These are phyloP conservation scores for Arthrobotrys pseudoclavata DNA, from an alignment of 2,329 filamentous ascomycete genomes.

Conservation along the genomic window DNA sequence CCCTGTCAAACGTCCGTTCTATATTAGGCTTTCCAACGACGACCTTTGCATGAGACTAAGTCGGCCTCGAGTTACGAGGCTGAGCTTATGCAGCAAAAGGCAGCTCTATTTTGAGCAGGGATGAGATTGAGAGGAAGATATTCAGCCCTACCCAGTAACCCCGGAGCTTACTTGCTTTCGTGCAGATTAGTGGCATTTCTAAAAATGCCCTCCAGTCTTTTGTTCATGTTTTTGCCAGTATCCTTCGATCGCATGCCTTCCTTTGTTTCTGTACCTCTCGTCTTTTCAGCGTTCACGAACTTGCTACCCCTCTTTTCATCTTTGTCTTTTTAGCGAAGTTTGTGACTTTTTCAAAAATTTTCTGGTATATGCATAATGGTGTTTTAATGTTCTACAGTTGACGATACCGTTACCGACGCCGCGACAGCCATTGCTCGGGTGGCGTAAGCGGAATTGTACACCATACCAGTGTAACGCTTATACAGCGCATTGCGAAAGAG, in stretches of 20 bases:
- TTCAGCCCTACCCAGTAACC: slow-evolving; percentile 57
- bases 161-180: slow-evolving; percentile 56
- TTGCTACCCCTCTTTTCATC: slow-evolving; percentile 2
- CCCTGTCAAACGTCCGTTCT: slow-evolving; percentile 52
- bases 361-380: background rate
- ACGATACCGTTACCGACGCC: slow-evolving; percentile 11
- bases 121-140: slow-evolving; percentile 26
- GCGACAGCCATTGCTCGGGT: slow-evolving; percentile 31
- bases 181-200: slow-evolving; percentile 49
- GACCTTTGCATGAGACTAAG: slow-evolving; percentile 31
- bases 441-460: slow-evolving; percentile 30
- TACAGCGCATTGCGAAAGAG: slow-evolving; percentile 10
- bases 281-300: slow-evolving; percentile 6
- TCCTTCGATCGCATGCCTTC: slow-evolving; percentile 10
- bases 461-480: slow-evolving; percentile 12
- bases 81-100: slow-evolving; percentile 54
- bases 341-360: background rate
- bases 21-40: slow-evolving; percentile 55
- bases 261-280: slow-evolving; percentile 24
- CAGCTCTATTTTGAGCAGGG: slow-evolving; percentile 32
- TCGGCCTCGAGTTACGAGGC: slow-evolving; percentile 33
- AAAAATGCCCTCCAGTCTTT: slow-evolving; percentile 44
- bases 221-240: slow-evolving; percentile 9
- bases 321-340: slow-evolving; percentile 15
- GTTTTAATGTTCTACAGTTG: slow-evolving; percentile 2